phyloP scores from a whole-genome alignment of 2,329 filamentous ascomycete genomes.

The Aureobasidium leucospermi region DNA sequence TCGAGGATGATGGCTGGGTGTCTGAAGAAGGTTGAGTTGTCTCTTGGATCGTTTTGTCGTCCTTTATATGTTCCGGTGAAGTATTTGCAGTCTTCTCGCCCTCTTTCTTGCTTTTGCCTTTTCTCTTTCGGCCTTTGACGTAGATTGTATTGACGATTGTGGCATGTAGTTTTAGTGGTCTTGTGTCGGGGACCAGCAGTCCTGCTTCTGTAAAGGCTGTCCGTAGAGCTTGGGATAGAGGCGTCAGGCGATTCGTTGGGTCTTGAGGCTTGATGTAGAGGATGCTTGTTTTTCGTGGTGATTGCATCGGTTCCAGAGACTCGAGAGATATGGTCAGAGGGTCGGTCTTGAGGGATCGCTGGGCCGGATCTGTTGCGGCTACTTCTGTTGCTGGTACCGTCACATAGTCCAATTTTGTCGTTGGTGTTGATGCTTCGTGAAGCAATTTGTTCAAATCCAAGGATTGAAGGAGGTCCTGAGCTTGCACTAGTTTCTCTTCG shows the following conservation, averaged over 20 bases:
- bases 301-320: conserved; percentile 55
- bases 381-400: too few species aligned
- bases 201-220: conserved; percentile 48
- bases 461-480: conserved; percentile 30
- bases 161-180: conserved; percentile 69
- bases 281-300: conserved; percentile 50
- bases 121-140: conserved; percentile 37
- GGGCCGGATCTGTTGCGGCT: too few species aligned
- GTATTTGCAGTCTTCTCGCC: too few species aligned
- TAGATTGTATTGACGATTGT: conserved; percentile 85
- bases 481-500: conserved; percentile 43
- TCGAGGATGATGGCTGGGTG: too few species aligned
- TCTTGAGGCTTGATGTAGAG: conserved; percentile 60
- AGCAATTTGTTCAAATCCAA: conserved; percentile 23
- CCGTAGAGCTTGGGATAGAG: conserved; percentile 53
- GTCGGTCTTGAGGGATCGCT: neutral
- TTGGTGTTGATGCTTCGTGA: neutral
- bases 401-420: too few species aligned
- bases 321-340: conserved; percentile 36
- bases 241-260: conserved; percentile 41
- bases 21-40: too few species aligned
- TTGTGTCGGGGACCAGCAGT: conserved; percentile 50
- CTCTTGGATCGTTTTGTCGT: neutral
- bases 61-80: neutral
- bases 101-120: neutral